Evolutionary conservation across 371 early-diverging fungal genomes (phyloP).

Genomic region (Amoeboaphelidium occidentale): DNA sequence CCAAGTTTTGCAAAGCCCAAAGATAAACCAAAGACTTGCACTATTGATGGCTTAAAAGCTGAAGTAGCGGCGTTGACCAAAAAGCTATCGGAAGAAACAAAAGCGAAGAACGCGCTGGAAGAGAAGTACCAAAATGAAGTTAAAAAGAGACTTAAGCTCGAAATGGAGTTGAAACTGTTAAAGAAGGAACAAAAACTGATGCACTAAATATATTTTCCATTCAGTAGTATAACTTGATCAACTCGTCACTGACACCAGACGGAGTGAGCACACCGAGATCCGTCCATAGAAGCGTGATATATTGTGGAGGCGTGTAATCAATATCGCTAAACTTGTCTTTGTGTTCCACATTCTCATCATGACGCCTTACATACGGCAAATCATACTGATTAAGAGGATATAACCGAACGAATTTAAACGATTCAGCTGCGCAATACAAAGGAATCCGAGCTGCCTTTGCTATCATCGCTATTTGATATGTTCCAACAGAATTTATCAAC

Average conservation of each 20-base stretch:
- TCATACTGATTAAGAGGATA: conserved; percentile 65
- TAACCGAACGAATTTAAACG: conserved; percentile 84
- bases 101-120: no score
- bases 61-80: no score
- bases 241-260: conserved; percentile 66
- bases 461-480: conserved; percentile 76
- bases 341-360: not conserved
- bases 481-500: conserved; percentile 74
- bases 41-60: no score
- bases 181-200: no score
- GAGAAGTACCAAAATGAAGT: no score
- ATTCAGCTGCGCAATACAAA: conserved; percentile 83
- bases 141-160: no score
- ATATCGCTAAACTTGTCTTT: conserved; percentile 11
- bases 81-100: no score
- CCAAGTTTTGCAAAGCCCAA: no score
- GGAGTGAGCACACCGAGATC: conserved; percentile 85
- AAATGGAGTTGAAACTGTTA: no score
- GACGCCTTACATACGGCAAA: conserved; percentile 15
- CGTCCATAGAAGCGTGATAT: conserved; percentile 67
- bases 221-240: no score
- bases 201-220: no score
- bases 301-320: conserved; percentile 86
- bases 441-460: conserved; percentile 79
- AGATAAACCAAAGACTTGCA: no score